Evolutionary conservation across 2,329 filamentous ascomycete genomes (phyloP).

Genomic region (Amauroascus niger): DNA sequence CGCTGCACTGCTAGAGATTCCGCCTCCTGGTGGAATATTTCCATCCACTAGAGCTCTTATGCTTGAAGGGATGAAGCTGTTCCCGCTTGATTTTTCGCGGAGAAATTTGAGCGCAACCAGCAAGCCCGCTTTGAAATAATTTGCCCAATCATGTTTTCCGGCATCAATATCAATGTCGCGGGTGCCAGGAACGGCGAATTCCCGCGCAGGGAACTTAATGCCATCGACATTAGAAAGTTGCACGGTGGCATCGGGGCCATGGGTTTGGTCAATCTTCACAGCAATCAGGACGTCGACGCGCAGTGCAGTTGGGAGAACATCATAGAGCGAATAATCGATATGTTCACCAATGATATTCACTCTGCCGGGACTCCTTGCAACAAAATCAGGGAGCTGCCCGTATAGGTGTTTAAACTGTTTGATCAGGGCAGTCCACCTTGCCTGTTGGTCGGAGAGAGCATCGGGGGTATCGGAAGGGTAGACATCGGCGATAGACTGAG

Average conservation of each 20-base stretch:
- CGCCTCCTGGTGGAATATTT: slow-evolving; percentile 82
- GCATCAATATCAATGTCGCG: slow-evolving; percentile 70
- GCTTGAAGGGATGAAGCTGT: slow-evolving; percentile 56
- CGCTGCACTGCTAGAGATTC: slow-evolving; percentile 85
- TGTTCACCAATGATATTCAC: slow-evolving; percentile 99
- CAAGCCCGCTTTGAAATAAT: slow-evolving; percentile 94
- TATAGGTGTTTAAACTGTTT: slow-evolving; percentile 61
- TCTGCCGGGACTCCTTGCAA: slow-evolving; percentile 81
- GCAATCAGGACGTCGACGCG: slow-evolving; percentile 84
- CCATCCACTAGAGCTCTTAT: slow-evolving; percentile 89
- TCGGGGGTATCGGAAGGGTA: slow-evolving; percentile 74
- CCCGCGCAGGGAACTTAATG: slow-evolving; percentile 62
- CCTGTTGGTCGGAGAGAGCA: slow-evolving; percentile 53
- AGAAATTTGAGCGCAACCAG: slow-evolving; percentile 71
- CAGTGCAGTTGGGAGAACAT: slow-evolving; percentile 91
- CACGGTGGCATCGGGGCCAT: slow-evolving; percentile 50
- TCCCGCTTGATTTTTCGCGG: slow-evolving; percentile 52
- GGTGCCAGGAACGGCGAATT: slow-evolving; percentile 59
- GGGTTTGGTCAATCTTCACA: slow-evolving; percentile 46
- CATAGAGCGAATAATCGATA: slow-evolving; percentile 96
- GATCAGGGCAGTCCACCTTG: slow-evolving; percentile 67
- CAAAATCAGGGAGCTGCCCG: slow-evolving; percentile 62
- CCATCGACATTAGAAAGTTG: slow-evolving; percentile 70
- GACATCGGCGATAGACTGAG: slow-evolving; percentile 65
- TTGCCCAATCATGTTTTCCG: slow-evolving; percentile 83